phyloP scores from a whole-genome alignment of 768 basidiomycete species.

The Boletus subparvulus region DNA sequence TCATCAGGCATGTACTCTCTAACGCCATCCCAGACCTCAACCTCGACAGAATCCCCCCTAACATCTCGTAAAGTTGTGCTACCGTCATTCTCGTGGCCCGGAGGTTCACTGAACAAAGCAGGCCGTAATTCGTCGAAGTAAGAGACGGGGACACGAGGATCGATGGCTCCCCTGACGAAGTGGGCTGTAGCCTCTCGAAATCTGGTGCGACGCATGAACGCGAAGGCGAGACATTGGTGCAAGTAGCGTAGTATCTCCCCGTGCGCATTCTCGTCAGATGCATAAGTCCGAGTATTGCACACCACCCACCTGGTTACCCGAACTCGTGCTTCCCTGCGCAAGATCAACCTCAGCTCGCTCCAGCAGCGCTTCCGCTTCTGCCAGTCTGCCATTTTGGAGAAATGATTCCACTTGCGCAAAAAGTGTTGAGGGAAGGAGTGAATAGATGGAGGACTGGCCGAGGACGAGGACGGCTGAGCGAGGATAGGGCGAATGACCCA shows the following conservation, averaged over 20 bases:
- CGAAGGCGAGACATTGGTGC: conserved; percentile 80
- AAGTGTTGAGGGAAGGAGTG: conserved; percentile 69
- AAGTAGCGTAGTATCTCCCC: conserved; percentile 72
- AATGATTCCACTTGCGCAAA: conserved; percentile 72
- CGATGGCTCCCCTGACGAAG: conserved; percentile 76
- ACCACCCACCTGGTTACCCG: conserved; percentile 10
- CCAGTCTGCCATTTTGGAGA: conserved; percentile 60
- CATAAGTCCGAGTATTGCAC: background rate
- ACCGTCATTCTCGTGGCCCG: background rate
- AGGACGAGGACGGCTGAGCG: conserved; percentile 69
- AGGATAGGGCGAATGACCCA: conserved; percentile 46
- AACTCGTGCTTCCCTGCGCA: conserved; percentile 7
- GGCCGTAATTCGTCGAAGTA: conserved; percentile 80
- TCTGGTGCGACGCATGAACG: conserved; percentile 72
- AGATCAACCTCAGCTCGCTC: conserved; percentile 50
- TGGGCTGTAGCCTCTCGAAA: conserved; percentile 83
- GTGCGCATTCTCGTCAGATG: conserved; percentile 29
- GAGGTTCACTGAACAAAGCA: conserved; percentile 45
- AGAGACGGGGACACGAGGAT: conserved; percentile 78
- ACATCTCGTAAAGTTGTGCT: background rate
- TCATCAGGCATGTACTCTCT: conserved; percentile 69
- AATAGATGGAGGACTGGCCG: conserved; percentile 56
- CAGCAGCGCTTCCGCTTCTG: conserved; percentile 62
- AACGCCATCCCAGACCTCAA: conserved; percentile 76
- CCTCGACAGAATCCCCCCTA: conserved; percentile 42